Evolutionary conservation across 1,284 basidiomycete genomes (phyloP).

Genomic region (Trametes pubescens): DNA sequence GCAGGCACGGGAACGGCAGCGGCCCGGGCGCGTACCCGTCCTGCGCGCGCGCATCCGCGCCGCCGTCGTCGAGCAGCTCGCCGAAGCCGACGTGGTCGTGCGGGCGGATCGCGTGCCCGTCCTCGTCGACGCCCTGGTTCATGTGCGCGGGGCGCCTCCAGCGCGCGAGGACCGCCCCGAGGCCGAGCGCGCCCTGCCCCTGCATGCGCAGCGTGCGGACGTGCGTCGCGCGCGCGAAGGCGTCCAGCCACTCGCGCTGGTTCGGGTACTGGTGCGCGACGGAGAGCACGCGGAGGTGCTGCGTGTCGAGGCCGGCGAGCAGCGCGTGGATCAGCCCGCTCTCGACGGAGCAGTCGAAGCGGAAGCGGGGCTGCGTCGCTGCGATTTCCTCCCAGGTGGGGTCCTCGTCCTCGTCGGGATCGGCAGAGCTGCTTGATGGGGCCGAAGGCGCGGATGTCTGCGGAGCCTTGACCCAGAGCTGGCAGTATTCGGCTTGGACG

Average conservation of each 20-base stretch:
- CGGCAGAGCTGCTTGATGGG: not conserved
- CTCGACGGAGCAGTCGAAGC: not conserved
- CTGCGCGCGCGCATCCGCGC: not conserved
- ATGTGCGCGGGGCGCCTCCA: slow-evolving; percentile 2
- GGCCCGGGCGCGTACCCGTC: not conserved
- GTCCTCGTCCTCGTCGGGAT: not conserved
- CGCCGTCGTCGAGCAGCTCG: not conserved
- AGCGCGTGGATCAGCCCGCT: not conserved
- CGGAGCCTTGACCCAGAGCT: not conserved
- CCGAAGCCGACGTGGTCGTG: not conserved
- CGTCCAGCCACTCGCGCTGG: not conserved
- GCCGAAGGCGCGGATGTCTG: not conserved
- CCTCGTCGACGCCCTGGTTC: not conserved
- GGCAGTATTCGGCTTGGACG: not conserved
- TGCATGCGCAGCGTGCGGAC: not conserved
- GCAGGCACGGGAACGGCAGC: not conserved
- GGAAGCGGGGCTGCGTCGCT: not conserved
- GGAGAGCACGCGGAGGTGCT: not conserved
- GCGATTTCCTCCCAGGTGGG: not conserved
- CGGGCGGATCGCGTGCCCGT: not conserved
- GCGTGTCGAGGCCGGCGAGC: not conserved
- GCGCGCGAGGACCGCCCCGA: not conserved
- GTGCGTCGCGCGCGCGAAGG: not conserved
- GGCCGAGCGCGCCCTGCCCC: not conserved
- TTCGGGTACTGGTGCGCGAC: not conserved